Evolutionary conservation across 257 asterid species (phyloP), one percentile per base, ranked within the genome.

Genomic region (Eustoma russellianum): DNA sequence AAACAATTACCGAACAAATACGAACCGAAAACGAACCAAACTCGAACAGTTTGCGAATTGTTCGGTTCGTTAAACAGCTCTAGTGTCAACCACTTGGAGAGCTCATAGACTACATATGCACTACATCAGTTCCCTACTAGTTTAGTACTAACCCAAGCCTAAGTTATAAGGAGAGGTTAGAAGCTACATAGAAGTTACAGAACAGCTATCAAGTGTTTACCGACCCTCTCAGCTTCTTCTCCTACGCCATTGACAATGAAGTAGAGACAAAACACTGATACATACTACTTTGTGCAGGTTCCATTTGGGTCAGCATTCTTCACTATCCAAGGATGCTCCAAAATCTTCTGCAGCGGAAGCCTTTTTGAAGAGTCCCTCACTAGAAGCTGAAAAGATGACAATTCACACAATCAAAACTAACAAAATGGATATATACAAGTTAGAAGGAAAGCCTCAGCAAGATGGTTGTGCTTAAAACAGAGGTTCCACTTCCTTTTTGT

Each of bases 271-370:
- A 8, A 47, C 17, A 34, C 6, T 41, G 28, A 38, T 48, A 2
- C 6, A 13, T 9, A 45, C 68, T 69, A 77, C 47, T 61, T 69
- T 57, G 67, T 66, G 55, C 77, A 76, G 56, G 77, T 59, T 16
- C 83, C 85, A 2, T 2, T 18, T 47, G 85, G 76, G 49, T 79
- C 68, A 17, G 83, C 81, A 74, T 75, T 80, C 78, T 65, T 56
- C 44, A 82, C 65, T 59, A 91, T 77, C 98, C 95, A 91, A 48
- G 96, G 95, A 59, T 91, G 95, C 71, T 77, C 77, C 85, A 73
- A 48, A 61, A 91, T 85, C 81, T 82, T 81, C 53, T 72, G 64
- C 51, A 91, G 89, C 17, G 94, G 74, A n/a, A 87, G 87, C 74
- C 96, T 70, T 67, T 83, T 86, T 1, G 89, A 68, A 3, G 98